Percentiles rank a stretch among this genome's conserved stretches.
Evolutionary conservation across 2,329 filamentous ascomycete species (phyloP).

Genomic region (Cercospora berteroae): DNA sequence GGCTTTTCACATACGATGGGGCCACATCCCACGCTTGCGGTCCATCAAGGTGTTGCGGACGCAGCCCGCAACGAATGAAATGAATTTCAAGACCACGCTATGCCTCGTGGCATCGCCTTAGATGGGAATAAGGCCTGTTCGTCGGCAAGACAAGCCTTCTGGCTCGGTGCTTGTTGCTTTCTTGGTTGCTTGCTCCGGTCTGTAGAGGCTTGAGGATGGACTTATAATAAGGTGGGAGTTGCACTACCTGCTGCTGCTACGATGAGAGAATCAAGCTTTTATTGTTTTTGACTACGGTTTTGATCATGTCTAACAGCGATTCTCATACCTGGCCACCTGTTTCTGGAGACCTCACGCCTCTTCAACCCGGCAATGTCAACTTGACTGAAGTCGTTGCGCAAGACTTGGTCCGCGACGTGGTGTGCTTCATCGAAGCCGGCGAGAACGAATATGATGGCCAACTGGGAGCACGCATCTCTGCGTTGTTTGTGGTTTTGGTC

Average conservation of each 20-base stretch:
- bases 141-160: neutral
- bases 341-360: conserved; percentile 2
- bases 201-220: neutral
- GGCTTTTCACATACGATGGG: neutral
- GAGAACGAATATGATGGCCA: conserved; percentile 56
- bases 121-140: neutral
- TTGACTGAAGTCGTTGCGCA: conserved; percentile 18
- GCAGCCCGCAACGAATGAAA: conserved; percentile 10
- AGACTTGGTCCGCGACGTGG: conserved; percentile 14
- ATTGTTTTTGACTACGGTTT: neutral
- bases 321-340: conserved; percentile 5
- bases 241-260: neutral
- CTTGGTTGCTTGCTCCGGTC: neutral
- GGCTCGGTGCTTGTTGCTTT: neutral
- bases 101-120: conserved; percentile 18
- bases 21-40: neutral
- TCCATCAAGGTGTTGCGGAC: conserved; percentile 27
- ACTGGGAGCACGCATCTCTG: conserved; percentile 44
- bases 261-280: neutral
- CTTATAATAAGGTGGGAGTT: neutral
- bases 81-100: conserved; percentile 12
- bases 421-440: conserved; percentile 24
- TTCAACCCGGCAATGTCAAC: conserved; percentile 21
- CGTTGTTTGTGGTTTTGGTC: conserved; percentile 48
- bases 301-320: conserved; percentile 4